Conservation (phyloP, 2,329 filamentous ascomycete species). For the Botrytis deweyae region DNA sequence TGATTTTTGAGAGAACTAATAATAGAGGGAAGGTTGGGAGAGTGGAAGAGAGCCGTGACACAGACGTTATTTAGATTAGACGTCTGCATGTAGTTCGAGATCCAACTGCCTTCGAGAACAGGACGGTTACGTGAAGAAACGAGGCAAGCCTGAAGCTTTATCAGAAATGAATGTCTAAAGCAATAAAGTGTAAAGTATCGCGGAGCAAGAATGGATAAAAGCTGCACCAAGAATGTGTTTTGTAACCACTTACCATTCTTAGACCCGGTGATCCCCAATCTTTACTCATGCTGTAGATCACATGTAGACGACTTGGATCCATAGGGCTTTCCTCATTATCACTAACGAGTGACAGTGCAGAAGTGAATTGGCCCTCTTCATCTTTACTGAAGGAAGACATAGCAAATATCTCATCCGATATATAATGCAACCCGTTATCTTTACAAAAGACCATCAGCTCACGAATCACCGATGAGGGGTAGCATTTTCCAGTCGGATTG, state of each 20-base stretch:
- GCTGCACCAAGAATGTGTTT: too few species aligned
- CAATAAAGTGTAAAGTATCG: too few species aligned
- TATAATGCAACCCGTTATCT: slow-evolving; percentile 15
- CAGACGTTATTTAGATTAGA: not conserved
- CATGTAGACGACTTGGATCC: not conserved
- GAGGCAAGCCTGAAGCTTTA: not conserved
- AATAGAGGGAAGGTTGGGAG: not conserved
- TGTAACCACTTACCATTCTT: not conserved
- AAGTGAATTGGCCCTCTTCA: not conserved
- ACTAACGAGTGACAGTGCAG: not conserved
- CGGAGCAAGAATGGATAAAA: too few species aligned
- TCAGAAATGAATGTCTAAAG: too few species aligned
- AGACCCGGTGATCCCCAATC: slow-evolving; percentile 1
- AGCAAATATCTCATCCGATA: slow-evolving; percentile 16
- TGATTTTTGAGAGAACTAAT: not conserved
- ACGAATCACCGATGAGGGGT: not conserved
- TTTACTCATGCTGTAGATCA: slow-evolving; percentile 16
- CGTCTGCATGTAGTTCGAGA: not conserved
- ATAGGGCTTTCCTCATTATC: not conserved
- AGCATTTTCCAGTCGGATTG: slow-evolving; percentile 17
- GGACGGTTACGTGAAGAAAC: not conserved
- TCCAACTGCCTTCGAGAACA: not conserved
- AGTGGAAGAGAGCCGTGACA: not conserved
- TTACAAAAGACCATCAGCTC: slow-evolving; percentile 15
- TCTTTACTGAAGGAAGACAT: not conserved